Evolutionary conservation across 148 eudicot genomes (phyloP), one percentile per base, ranked within the genome.

Genomic region (Fagopyrum homotropicum): DNA sequence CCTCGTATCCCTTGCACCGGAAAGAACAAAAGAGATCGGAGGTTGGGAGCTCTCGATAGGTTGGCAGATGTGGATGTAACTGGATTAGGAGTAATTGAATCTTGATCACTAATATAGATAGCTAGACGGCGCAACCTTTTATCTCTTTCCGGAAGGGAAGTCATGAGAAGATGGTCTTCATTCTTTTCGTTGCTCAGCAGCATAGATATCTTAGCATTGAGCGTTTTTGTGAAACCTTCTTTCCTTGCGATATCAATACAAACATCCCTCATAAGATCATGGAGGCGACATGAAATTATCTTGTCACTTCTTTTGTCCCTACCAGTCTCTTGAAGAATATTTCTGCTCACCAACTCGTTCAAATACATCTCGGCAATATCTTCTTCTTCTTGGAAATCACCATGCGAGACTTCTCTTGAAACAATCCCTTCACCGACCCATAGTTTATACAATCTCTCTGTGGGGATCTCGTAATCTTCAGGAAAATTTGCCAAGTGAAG

Each of bases 341-440:
- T 57, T 9, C 63, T 57, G 29, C 29, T 57, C 22, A 57, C 35
- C 10, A 57, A 26, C 22, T 57, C 29, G 3, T 57, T 57, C 63
- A 57, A 57, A 26, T 57, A 57, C n/a, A 26, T 57, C 30, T 57
- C 63, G 4, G 63, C 29, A 6, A 19, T 6, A 57, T 57, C 30
- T 19, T 57, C 63, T 19, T 57, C 63, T 9, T 22, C 26, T 22
- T 22, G 26, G 26, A 17, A 8, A n/a, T 57, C 30, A 57, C 19
- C 1, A 17, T 56, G 6, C n/a, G 60, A 2, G 29, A 7, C 30
- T 57, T 57, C 63, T 8, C 5, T 17, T 57, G n/a, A 17, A 17
- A 57, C 29, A 8, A 57, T 57, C 63, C 63, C 63, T 57, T 57
- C 63, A 57, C 30, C 63, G n/a, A 19, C 29, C 63, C 63, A 57